These are phyloP conservation scores for Carex myosuroides DNA, from an alignment of 176 grass and related monocot genomes.

Conservation along the genomic window DNA sequence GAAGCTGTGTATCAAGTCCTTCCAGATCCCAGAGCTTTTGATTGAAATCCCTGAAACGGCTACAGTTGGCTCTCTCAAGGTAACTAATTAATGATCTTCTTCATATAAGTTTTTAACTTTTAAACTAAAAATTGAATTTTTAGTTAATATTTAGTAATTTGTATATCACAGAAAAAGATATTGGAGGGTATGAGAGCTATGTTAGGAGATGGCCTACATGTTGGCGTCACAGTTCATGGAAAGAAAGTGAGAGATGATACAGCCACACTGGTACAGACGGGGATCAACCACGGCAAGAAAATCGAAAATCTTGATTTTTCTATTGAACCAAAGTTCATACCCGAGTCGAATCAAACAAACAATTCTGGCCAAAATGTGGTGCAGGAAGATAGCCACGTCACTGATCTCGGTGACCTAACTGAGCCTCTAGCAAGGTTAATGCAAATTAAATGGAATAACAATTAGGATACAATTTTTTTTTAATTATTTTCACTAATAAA, in stretches of 20 bases:
- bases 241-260: slow-evolving; percentile 90
- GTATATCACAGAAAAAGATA: slow-evolving; percentile 67
- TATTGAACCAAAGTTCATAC: slow-evolving; percentile 56
- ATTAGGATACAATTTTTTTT: not conserved
- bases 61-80: slow-evolving; percentile 88
- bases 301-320: slow-evolving; percentile 65
- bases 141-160: slow-evolving; percentile 17
- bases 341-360: not conserved
- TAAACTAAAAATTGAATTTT: not conserved
- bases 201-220: slow-evolving; percentile 59
- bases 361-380: slow-evolving; percentile 28
- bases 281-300: slow-evolving; percentile 49
- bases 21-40: slow-evolving; percentile 94
- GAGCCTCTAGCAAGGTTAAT: slow-evolving; percentile 78
- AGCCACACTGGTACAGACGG: slow-evolving; percentile 62
- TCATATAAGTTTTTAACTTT: not conserved
- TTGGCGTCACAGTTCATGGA: slow-evolving; percentile 77
- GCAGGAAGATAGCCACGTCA: slow-evolving; percentile 42
- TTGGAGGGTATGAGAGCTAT: slow-evolving; percentile 84
- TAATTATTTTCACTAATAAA: slow-evolving; percentile 14
- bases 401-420: slow-evolving; percentile 47
- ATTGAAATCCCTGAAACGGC: slow-evolving; percentile 92
- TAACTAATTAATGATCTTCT: slow-evolving; percentile 23
- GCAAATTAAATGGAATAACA: not conserved
- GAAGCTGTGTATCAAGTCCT: slow-evolving; percentile 85